Conservation (phyloP, 305 asterid species). For the Fraxinus dipetala region DNA sequence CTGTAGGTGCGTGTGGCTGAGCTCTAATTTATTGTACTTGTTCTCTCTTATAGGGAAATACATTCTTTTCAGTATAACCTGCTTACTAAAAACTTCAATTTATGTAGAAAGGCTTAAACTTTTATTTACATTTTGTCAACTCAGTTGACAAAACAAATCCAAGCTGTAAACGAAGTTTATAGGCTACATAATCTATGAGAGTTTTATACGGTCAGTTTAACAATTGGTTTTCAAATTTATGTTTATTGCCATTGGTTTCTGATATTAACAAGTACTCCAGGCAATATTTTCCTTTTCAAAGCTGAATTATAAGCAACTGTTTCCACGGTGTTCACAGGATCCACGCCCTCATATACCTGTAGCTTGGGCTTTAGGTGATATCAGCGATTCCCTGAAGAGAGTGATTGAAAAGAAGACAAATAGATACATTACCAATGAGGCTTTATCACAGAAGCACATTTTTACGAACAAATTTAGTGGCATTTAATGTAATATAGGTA, state of each 20-base stretch:
- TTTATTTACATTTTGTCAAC: conserved; percentile 15
- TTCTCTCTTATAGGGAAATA: background rate
- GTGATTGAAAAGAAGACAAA: conserved; percentile 51
- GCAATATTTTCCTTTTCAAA: background rate
- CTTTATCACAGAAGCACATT: conserved; percentile 37
- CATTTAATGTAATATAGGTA: conserved; percentile 72
- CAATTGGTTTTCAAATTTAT: background rate
- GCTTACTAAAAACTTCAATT: background rate
- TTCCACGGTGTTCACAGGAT: conserved; percentile 45
- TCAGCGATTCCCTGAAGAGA: conserved; percentile 50
- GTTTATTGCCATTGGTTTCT: background rate
- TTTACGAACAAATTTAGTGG: conserved; percentile 65
- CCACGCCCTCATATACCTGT: conserved; percentile 86
- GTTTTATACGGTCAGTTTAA: conserved; percentile 63
- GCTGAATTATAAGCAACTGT: background rate
- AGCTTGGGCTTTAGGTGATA: conserved; percentile 77
- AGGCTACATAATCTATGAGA: conserved; percentile 90
- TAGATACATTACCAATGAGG: conserved; percentile 32
- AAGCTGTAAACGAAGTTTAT: conserved; percentile 75
- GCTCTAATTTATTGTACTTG: background rate
- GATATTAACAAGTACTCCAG: background rate
- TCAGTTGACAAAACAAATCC: conserved; percentile 71
- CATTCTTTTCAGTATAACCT: too few relatives aligned
- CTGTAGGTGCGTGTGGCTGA: too few relatives aligned
- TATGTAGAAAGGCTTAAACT: conserved; percentile 12